Conservation (phyloP, 1,139 yeast species). For the Spencermartinsiella ligniputridi region DNA sequence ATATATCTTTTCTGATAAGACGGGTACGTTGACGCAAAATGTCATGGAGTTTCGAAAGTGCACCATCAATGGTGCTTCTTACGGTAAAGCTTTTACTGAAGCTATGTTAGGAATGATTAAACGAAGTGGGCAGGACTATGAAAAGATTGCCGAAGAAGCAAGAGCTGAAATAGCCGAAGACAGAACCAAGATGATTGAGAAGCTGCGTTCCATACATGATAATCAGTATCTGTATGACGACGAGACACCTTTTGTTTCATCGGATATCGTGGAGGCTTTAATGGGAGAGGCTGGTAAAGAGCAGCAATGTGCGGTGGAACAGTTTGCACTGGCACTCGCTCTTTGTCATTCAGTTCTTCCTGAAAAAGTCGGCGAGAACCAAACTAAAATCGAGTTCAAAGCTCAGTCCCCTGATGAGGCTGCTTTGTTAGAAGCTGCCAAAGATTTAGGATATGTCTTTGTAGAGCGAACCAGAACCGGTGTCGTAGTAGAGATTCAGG, state of each 20-base stretch:
- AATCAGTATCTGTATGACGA: constrained; percentile 60
- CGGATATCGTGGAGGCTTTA: constrained; percentile 50
- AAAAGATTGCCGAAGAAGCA: constrained; percentile 35
- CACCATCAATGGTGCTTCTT: constrained; percentile 76
- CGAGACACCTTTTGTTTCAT: constrained; percentile 75
- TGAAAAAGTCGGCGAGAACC: constrained; percentile 45
- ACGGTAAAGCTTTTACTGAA: constrained; percentile 94
- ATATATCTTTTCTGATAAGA: constrained; percentile 91
- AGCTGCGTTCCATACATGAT: constrained; percentile 43
- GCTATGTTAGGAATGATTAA: constrained; percentile 90
- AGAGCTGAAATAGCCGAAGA: constrained; percentile 52
- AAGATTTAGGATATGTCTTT: constrained; percentile 85
- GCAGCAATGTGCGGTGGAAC: constrained; percentile 58
- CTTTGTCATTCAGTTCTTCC: constrained; percentile 90
- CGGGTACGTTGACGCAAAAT: constrained; percentile 95
- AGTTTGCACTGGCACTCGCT: constrained; percentile 74
- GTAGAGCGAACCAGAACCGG: constrained; percentile 68
- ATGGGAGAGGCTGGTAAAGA: constrained; percentile 44
- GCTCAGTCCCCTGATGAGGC: constrained; percentile 99
- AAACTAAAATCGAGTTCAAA: constrained; percentile 58
- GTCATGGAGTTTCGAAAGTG: constrained; percentile 95
- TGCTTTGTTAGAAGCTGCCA: constrained; percentile 86
- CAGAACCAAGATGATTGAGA: constrained; percentile 56
- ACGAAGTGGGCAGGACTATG: constrained; percentile 74
- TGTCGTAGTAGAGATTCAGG: constrained; percentile 67